Percentiles rank a stretch among this genome's conserved stretches.
Evolutionary conservation across 306 rosid genomes (phyloP).

Genomic region (Castanopsis chinensis): DNA sequence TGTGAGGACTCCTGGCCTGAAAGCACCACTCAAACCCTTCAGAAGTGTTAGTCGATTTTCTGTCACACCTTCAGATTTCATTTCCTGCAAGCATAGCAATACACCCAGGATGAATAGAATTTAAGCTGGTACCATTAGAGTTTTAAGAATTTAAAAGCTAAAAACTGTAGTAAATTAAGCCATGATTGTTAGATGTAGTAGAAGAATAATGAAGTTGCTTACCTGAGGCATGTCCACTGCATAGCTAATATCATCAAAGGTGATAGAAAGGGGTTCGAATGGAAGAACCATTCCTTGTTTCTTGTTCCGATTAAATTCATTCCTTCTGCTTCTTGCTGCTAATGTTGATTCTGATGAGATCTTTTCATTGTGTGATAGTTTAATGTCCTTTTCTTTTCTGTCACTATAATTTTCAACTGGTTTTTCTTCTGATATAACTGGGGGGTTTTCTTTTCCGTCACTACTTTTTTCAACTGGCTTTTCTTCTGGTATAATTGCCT

Average conservation of each 20-base stretch:
- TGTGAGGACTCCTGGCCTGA: slow-evolving; percentile 83
- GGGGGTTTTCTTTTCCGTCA: too few relatives aligned
- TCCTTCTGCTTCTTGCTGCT: slow-evolving; percentile 7
- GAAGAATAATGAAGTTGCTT: too few relatives aligned
- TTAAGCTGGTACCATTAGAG: too few relatives aligned
- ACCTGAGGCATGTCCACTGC: slow-evolving; percentile 81
- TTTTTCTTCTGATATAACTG: slow-evolving; percentile 48
- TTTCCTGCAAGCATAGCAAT: slow-evolving; percentile 29
- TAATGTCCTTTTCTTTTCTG: slow-evolving; percentile 2
- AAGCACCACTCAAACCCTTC: slow-evolving; percentile 77
- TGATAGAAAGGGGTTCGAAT: slow-evolving; percentile 67
- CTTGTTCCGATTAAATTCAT: slow-evolving; percentile 5
- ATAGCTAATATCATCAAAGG: slow-evolving; percentile 75
- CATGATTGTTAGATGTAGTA: too few relatives aligned
- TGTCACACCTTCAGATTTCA: slow-evolving; percentile 34
- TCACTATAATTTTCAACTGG: too few relatives aligned
- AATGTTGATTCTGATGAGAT: neutral
- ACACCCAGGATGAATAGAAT: too few relatives aligned
- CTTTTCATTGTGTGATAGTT: too few relatives aligned
- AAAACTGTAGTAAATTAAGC: too few relatives aligned
- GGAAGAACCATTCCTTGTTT: slow-evolving; percentile 86
- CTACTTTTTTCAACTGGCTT: neutral
- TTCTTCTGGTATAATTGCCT: slow-evolving; percentile 54
- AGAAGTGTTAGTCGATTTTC: slow-evolving; percentile 53
- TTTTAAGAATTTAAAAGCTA: too few relatives aligned